These are phyloP conservation scores for Phytophthora nicotianae DNA, from an alignment of 352 stramenopile species.

Conservation along the genomic window DNA sequence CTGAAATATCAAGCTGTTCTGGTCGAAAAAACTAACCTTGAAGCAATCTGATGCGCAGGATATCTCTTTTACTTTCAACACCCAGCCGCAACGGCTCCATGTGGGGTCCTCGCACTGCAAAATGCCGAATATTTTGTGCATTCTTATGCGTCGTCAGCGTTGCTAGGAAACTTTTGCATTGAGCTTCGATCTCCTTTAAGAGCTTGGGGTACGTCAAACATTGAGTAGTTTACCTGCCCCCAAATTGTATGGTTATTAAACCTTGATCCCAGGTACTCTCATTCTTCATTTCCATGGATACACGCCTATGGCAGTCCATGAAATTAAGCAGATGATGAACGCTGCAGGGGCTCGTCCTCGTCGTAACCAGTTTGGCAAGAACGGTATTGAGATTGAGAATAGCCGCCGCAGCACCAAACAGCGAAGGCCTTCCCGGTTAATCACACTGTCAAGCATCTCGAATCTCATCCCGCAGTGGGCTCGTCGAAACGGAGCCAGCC, in stretches of 20 bases:
- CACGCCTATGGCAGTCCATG: slow-evolving; percentile 40
- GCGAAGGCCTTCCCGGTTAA: slow-evolving; percentile 30
- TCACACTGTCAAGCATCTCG: slow-evolving; percentile 44
- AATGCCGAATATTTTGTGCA: slow-evolving; percentile 73
- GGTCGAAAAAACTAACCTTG: slow-evolving; percentile 4
- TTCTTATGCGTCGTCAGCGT: slow-evolving; percentile 68
- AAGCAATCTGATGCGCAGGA: slow-evolving; percentile 29
- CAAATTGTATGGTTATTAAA: too few species aligned
- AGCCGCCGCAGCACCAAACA: slow-evolving; percentile 17
- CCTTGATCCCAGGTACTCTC: slow-evolving; percentile 50
- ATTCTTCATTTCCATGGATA: slow-evolving; percentile 80
- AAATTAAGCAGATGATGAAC: slow-evolving; percentile 67
- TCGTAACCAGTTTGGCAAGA: slow-evolving; percentile 23
- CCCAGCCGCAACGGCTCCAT: slow-evolving; percentile 50
- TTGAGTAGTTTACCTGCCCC: not conserved
- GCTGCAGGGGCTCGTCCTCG: slow-evolving; percentile 44
- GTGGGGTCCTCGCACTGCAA: slow-evolving; percentile 65
- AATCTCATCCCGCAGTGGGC: slow-evolving; percentile 39
- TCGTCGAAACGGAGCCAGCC: slow-evolving; percentile 37
- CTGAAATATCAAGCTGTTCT: not conserved
- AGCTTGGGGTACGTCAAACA: slow-evolving; percentile 50
- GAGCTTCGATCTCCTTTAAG: slow-evolving; percentile 66
- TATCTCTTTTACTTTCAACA: slow-evolving; percentile 86
- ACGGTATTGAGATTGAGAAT: slow-evolving; percentile 25
- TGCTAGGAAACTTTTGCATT: slow-evolving; percentile 76